These are phyloP conservation scores for Camellia oleifera DNA, from an alignment of 179 eudicot species.

Conservation along the genomic window DNA sequence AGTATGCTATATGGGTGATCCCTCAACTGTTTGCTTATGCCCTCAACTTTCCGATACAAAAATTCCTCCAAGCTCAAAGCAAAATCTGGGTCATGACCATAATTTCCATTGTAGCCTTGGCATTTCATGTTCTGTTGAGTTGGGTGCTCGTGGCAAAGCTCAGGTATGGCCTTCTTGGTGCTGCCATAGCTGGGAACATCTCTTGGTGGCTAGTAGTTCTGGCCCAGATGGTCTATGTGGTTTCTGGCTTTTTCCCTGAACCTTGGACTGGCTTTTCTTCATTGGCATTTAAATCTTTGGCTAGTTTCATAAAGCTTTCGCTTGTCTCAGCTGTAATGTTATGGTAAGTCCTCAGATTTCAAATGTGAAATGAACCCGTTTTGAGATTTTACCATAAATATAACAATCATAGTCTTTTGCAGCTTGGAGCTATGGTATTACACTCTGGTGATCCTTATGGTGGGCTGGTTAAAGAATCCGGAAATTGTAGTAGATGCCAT, in stretches of 20 bases:
- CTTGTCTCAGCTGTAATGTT: constrained; percentile 38
- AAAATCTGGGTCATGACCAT: constrained; percentile 38
- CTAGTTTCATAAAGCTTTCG: constrained; percentile 31
- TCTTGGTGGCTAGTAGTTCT: constrained; percentile 35
- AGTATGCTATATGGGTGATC: constrained; percentile 31
- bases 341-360: constrained; percentile 19
- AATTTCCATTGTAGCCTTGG: constrained; percentile 23
- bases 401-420: background rate
- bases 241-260: constrained; percentile 34
- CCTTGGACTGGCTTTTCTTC: constrained; percentile 41
- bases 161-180: constrained; percentile 30
- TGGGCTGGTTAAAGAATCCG: constrained; percentile 35
- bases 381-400: too few species aligned
- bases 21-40: constrained; percentile 38
- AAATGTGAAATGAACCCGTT: too few species aligned
- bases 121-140: constrained; percentile 24
- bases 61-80: constrained; percentile 37
- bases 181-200: constrained; percentile 36
- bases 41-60: constrained; percentile 32
- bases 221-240: constrained; percentile 26
- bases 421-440: constrained; percentile 42
- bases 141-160: constrained; percentile 28
- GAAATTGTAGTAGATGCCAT: constrained; percentile 30
- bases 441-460: constrained; percentile 32
- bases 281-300: constrained; percentile 29